phyloP scores from a whole-genome alignment of 2,329 filamentous ascomycete genomes.

The Sarocladiaceae sp. region DNA sequence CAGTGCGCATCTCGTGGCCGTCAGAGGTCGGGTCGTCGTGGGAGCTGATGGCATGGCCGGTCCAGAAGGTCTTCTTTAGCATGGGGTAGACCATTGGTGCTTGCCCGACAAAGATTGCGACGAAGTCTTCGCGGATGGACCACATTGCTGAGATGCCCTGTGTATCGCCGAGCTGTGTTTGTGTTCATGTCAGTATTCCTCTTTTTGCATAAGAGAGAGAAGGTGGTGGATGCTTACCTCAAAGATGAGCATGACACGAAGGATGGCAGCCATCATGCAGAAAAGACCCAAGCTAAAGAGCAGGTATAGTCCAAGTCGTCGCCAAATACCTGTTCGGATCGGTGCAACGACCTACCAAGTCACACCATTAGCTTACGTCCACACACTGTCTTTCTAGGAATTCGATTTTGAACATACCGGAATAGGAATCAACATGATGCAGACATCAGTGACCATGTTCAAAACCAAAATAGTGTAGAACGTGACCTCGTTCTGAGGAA shows the following conservation, averaged over 20 bases:
- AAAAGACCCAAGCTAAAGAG: constrained; percentile 29
- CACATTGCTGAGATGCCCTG: constrained; percentile 26
- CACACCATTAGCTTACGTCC: too few species aligned
- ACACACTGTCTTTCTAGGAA: too few species aligned
- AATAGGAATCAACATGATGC: constrained; percentile 30
- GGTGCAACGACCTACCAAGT: constrained; percentile 23
- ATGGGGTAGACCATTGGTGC: constrained; percentile 29
- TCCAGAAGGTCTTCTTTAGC: constrained; percentile 22
- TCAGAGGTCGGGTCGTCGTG: too few species aligned
- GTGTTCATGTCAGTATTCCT: too few species aligned
- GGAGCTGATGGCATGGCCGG: constrained; percentile 1
- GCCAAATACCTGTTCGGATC: constrained; percentile 22
- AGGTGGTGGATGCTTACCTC: constrained; percentile 16
- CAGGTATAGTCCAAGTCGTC: constrained; percentile 25
- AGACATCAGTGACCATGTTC: constrained; percentile 29
- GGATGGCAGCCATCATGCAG: constrained; percentile 24
- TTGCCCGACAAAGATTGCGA: constrained; percentile 31
- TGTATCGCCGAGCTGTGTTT: neutral
- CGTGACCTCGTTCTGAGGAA: constrained; percentile 26
- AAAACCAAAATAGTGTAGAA: constrained; percentile 27
- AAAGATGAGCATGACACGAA: constrained; percentile 24
- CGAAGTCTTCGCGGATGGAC: constrained; percentile 33
- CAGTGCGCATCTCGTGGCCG: constrained; percentile 12
- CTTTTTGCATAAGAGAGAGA: too few species aligned
- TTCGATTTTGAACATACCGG: constrained; percentile 22